phyloP scores from a whole-genome alignment of 805 yeast genomes.

The Cyberlindnera xishuangbannaensis region DNA sequence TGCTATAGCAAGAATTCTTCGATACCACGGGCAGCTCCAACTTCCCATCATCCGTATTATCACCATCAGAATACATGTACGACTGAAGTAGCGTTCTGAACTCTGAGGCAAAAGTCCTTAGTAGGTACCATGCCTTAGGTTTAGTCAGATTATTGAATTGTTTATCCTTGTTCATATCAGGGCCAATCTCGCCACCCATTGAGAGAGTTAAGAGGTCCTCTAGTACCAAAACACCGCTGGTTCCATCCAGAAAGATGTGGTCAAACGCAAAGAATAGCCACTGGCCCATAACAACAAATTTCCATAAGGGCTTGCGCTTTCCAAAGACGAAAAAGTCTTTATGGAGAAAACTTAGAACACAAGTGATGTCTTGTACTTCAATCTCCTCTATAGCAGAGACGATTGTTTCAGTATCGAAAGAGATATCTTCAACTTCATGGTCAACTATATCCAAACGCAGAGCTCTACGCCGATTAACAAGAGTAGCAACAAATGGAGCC shows the following conservation, averaged over 20 bases:
- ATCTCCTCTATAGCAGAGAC: slow-evolving; percentile 1
- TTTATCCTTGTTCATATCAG: slow-evolving; percentile 2
- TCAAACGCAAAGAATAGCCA: slow-evolving; percentile 11
- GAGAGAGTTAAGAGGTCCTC: slow-evolving; percentile 7
- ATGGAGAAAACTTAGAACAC: slow-evolving; percentile 1
- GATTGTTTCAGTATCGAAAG: not conserved
- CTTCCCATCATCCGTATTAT: not conserved
- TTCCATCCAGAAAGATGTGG: slow-evolving; percentile 11
- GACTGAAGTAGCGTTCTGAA: not conserved
- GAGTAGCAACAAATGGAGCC: not conserved
- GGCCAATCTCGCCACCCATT: slow-evolving; percentile 1
- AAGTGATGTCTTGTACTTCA: not conserved
- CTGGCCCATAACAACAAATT: not conserved
- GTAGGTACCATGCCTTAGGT: slow-evolving; percentile 1
- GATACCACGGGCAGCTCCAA: no score
- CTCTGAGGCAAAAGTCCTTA: not conserved
- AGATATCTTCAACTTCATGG: slow-evolving; percentile 2
- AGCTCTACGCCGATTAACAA: slow-evolving; percentile 2
- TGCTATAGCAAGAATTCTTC: no score
- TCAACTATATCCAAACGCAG: slow-evolving; percentile 5
- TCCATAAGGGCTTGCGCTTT: slow-evolving; percentile 5
- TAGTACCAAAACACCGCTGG: slow-evolving; percentile 7
- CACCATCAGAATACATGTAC: not conserved
- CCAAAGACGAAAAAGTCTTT: not conserved
- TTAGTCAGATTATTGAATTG: not conserved